These are phyloP conservation scores for Trichocomaceae sp. DNA, from an alignment of 2,329 filamentous ascomycete species.

Conservation along the genomic window DNA sequence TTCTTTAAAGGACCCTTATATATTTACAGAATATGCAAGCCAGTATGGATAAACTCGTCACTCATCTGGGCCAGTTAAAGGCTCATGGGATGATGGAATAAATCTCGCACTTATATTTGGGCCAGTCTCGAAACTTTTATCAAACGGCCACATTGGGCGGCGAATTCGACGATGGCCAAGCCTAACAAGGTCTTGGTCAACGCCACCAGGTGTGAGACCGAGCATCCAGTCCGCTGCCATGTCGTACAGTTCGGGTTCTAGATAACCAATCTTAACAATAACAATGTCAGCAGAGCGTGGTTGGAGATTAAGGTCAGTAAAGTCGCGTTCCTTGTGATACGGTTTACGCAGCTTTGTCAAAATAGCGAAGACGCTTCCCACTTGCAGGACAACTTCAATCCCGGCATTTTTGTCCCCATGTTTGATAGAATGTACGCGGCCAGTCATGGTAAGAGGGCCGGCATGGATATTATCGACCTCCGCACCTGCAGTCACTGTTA, in stretches of 20 bases:
- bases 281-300: conserved; percentile 46
- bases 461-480: conserved; percentile 45
- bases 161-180: conserved; percentile 45
- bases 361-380: conserved; percentile 48
- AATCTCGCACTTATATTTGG: conserved; percentile 34
- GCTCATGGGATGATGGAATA: conserved; percentile 28
- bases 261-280: conserved; percentile 52
- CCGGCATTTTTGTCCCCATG: conserved; percentile 45
- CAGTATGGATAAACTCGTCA: background rate
- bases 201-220: conserved; percentile 48
- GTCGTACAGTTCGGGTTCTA: conserved; percentile 49
- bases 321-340: conserved; percentile 49
- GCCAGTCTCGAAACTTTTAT: conserved; percentile 27
- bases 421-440: conserved; percentile 45
- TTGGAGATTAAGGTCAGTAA: conserved; percentile 42
- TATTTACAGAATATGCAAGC: background rate
- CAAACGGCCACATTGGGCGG: conserved; percentile 47
- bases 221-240: conserved; percentile 53
- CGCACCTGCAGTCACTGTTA: conserved; percentile 48
- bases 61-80: conserved; percentile 9
- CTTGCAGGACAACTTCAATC: conserved; percentile 45
- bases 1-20: background rate
- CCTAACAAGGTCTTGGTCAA: conserved; percentile 47
- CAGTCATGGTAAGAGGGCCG: conserved; percentile 47
- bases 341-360: conserved; percentile 49